A percentile compares a stretch with the other conserved stretches of the same genome.
These are phyloP conservation scores for Aspergillus phoenicis DNA, from an alignment of 2,329 filamentous ascomycete genomes.

Conservation along the genomic window DNA sequence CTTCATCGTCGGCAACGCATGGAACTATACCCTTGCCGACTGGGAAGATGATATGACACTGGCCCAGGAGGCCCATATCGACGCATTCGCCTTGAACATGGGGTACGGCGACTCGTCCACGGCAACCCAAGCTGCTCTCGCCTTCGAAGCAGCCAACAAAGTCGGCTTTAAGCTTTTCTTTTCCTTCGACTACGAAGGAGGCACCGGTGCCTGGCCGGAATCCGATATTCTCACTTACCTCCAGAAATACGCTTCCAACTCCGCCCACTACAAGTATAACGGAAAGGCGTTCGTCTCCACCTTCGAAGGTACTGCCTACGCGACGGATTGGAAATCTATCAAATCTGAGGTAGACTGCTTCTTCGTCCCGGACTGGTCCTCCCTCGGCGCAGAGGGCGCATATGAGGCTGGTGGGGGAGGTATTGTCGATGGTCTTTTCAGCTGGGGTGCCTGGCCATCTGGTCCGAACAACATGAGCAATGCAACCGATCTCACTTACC, in stretches of 20 bases:
- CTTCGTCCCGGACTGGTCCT: constrained; percentile 51
- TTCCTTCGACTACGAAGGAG: constrained; percentile 39
- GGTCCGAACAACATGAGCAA: constrained; percentile 50
- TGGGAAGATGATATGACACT: constrained; percentile 37
- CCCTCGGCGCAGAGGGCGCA: constrained; percentile 34
- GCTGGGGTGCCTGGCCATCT: constrained; percentile 49
- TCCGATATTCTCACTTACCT: constrained; percentile 26
- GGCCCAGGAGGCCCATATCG: constrained; percentile 39
- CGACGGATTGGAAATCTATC: constrained; percentile 48
- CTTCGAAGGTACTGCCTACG: constrained; percentile 47
- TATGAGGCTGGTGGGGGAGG: constrained; percentile 31
- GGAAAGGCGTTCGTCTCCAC: constrained; percentile 41
- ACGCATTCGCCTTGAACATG: constrained; percentile 44
- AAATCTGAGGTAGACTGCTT: constrained; percentile 44
- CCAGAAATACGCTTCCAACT: constrained; percentile 21
- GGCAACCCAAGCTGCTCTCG: constrained; percentile 17
- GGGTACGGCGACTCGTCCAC: constrained; percentile 21
- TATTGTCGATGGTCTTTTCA: constrained; percentile 30
- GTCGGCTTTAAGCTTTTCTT: constrained; percentile 35
- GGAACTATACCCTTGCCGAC: constrained; percentile 13
- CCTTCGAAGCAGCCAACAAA: constrained; percentile 26
- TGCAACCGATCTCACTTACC: constrained; percentile 45
- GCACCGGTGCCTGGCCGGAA: constrained; percentile 30
- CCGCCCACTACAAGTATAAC: constrained; percentile 30
- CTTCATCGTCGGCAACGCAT: constrained; percentile 15